A percentile compares a stretch with the other conserved stretches of the same genome.
phyloP scores from a whole-genome alignment of 108 stramenopile genomes.

The Licmophora abbreviata region DNA sequence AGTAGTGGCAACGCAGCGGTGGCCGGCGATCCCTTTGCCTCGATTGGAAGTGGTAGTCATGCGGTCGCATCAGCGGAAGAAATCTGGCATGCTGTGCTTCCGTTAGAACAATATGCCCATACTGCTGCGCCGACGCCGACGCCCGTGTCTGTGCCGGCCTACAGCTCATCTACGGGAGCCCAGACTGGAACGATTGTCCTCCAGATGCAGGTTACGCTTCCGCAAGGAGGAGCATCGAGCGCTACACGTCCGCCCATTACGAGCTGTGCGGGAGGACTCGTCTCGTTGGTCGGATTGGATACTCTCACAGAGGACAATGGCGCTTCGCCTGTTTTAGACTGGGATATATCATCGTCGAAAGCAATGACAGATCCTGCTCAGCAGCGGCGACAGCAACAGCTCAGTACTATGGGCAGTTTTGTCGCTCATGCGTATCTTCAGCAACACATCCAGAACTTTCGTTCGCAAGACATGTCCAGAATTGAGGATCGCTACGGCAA shows the following conservation, averaged over 20 bases:
- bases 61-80: neutral
- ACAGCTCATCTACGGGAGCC: slow-evolving; percentile 23
- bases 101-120: slow-evolving; percentile 17
- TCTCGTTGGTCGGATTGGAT: slow-evolving; percentile 56
- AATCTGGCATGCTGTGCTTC: slow-evolving; percentile 22
- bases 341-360: slow-evolving; percentile 8
- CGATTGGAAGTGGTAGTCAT: slow-evolving; percentile 2
- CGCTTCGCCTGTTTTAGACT: slow-evolving; percentile 29
- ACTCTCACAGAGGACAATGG: slow-evolving; percentile 36
- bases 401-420: slow-evolving; percentile 77
- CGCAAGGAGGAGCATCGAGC: slow-evolving; percentile 1
- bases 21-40: slow-evolving; percentile 3
- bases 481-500: slow-evolving; percentile 26
- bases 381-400: slow-evolving; percentile 42
- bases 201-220: slow-evolving; percentile 33
- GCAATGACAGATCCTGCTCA: neutral
- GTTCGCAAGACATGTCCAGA: slow-evolving; percentile 36
- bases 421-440: slow-evolving; percentile 45
- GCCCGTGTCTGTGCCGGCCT: slow-evolving; percentile 35
- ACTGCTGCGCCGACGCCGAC: slow-evolving; percentile 1
- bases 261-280: slow-evolving; percentile 38
- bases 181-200: slow-evolving; percentile 40
- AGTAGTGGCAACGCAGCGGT: neutral
- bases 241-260: neutral
- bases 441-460: slow-evolving; percentile 29